A percentile compares a stretch with the other conserved stretches of the same genome.
phyloP scores from a whole-genome alignment of 768 basidiomycete species.

The Hypholoma fasciculare region DNA sequence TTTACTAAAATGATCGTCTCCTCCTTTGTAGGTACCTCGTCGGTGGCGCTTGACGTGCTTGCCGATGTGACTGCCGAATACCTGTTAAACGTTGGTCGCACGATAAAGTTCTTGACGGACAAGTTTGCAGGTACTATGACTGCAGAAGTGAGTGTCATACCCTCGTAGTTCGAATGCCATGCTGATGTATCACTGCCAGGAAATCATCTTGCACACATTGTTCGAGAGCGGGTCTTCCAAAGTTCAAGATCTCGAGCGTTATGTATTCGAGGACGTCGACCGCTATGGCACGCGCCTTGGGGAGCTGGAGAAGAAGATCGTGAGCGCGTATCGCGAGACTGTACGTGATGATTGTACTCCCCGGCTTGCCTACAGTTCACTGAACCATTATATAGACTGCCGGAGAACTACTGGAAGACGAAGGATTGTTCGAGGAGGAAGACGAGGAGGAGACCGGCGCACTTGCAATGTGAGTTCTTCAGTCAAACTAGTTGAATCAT shows the following conservation, averaged over 20 bases:
- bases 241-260: constrained; percentile 78
- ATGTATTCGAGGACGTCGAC: constrained; percentile 87
- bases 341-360: constrained; percentile 47
- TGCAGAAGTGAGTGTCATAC: constrained; percentile 68
- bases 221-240: constrained; percentile 86
- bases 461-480: constrained; percentile 33
- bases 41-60: constrained; percentile 74
- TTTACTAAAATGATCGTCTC: neutral
- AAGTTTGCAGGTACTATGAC: constrained; percentile 81
- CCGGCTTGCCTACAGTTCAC: neutral
- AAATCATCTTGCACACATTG: constrained; percentile 89
- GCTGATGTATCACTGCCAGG: constrained; percentile 42
- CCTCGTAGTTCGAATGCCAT: constrained; percentile 12
- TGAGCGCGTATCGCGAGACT: constrained; percentile 78
- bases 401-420: constrained; percentile 48
- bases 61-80: constrained; percentile 79
- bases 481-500: neutral
- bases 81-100: constrained; percentile 82
- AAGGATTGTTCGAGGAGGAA: constrained; percentile 51
- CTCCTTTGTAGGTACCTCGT: constrained; percentile 59
- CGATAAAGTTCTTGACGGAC: constrained; percentile 79
- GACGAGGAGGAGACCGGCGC: constrained; percentile 45
- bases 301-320: constrained; percentile 87
- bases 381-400: constrained; percentile 27
- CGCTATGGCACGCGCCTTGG: constrained; percentile 73